These are phyloP conservation scores for Magnusiomyces sp. DNA, from an alignment of 1,139 yeast genomes.

Conservation along the genomic window DNA sequence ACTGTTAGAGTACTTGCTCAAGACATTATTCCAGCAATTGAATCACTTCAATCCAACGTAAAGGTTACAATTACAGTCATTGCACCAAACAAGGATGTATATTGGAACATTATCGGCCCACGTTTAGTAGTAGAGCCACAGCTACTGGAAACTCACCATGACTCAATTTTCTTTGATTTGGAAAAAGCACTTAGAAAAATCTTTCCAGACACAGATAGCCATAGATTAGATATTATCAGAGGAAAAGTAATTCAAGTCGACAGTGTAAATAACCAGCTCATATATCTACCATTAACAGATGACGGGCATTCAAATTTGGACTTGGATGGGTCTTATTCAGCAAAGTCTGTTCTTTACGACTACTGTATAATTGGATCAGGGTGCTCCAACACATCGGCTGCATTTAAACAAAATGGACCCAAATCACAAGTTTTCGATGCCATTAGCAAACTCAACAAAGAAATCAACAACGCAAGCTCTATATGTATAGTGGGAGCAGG, in stretches of 20 bases:
- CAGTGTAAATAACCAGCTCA: too few relatives aligned
- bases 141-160: slow-evolving; percentile 7
- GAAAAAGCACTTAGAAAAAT: slow-evolving; percentile 10
- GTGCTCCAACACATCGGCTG: too few relatives aligned
- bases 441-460: too few relatives aligned
- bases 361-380: too few relatives aligned
- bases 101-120: slow-evolving; percentile 15
- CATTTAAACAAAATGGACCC: slow-evolving; percentile 14
- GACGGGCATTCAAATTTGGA: too few relatives aligned
- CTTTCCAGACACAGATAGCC: slow-evolving; percentile 5
- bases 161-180: slow-evolving; percentile 12
- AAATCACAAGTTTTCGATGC: too few relatives aligned
- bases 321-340: too few relatives aligned
- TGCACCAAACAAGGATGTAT: slow-evolving; percentile 14
- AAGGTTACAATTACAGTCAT: slow-evolving; percentile 10
- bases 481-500: slow-evolving; percentile 24
- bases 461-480: slow-evolving; percentile 11
- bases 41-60: too few relatives aligned
- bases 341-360: too few relatives aligned
- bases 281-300: too few relatives aligned
- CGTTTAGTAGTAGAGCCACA: slow-evolving; percentile 13
- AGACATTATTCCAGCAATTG: slow-evolving; percentile 12
- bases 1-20: slow-evolving; percentile 10
- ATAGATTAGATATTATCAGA: slow-evolving; percentile 9
- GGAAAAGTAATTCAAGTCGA: slow-evolving; percentile 12